A percentile compares a stretch with the other conserved stretches of the same genome.
Conservation (phyloP, 2,329 filamentous ascomycete species). For the Colletotrichum cuscutae region DNA sequence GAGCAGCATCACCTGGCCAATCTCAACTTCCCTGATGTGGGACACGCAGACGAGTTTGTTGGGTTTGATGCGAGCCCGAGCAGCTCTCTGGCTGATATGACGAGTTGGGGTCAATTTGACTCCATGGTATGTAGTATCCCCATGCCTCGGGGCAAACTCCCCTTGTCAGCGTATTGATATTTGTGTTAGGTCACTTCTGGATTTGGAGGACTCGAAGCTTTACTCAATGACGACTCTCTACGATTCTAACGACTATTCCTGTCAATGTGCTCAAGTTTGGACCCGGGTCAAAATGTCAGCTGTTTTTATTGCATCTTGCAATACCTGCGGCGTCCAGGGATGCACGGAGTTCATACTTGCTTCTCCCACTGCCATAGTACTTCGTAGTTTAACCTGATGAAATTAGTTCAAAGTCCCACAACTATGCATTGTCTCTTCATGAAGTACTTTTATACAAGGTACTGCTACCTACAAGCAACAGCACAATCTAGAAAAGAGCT, state of each 20-base stretch:
- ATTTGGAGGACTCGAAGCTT: conserved; percentile 23
- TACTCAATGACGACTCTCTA: conserved; percentile 26
- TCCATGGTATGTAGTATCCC: conserved; percentile 12
- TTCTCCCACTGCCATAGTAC: background rate
- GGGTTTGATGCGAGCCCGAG: conserved; percentile 28
- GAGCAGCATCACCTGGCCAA: background rate
- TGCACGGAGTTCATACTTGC: background rate
- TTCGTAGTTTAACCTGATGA: background rate
- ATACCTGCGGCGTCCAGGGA: background rate
- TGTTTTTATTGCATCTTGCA: background rate
- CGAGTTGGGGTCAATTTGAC: conserved; percentile 36
- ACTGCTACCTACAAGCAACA: background rate
- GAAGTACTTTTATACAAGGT: background rate
- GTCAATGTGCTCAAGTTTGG: too few species aligned
- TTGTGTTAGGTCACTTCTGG: conserved; percentile 20
- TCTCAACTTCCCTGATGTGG: conserved; percentile 16
- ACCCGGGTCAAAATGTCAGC: background rate
- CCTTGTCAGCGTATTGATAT: background rate
- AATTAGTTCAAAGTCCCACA: background rate
- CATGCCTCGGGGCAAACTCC: background rate
- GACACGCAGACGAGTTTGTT: conserved; percentile 16
- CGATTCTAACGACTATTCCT: background rate
- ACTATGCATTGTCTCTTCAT: background rate
- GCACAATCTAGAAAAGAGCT: background rate
- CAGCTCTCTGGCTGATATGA: conserved; percentile 27